Evolutionary conservation across 441 rosid species (phyloP).

Genomic region (Brassica hybrid): DNA sequence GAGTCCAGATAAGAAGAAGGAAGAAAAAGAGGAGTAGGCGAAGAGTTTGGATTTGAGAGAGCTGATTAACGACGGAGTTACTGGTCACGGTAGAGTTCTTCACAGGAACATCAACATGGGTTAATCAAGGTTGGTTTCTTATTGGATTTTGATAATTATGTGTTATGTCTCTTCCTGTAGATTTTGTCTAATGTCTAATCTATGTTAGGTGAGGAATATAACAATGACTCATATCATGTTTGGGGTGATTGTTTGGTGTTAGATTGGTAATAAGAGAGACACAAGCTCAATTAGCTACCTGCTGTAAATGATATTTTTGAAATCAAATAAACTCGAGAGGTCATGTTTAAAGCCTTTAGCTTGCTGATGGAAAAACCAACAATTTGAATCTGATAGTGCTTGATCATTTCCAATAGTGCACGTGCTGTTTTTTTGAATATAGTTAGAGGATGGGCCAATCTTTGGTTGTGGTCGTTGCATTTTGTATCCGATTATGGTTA

Average conservation of each 20-base stretch:
- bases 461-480: not conserved
- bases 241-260: not conserved
- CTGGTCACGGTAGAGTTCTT: too few relatives aligned
- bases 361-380: not conserved
- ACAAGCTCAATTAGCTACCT: not conserved
- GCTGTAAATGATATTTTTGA: too few relatives aligned
- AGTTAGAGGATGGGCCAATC: too few relatives aligned
- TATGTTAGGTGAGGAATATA: too few relatives aligned
- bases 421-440: not conserved
- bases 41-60: constrained; percentile 70
- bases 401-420: not conserved
- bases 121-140: constrained; percentile 56
- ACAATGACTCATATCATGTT: too few relatives aligned
- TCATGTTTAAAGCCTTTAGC: too few relatives aligned
- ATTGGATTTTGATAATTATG: constrained; percentile 7
- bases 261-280: constrained; percentile 16
- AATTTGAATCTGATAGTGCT: not conserved
- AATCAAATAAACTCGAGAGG: too few relatives aligned
- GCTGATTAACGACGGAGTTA: constrained; percentile 50
- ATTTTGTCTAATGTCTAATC: too few relatives aligned
- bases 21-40: constrained; percentile 42
- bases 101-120: constrained; percentile 44
- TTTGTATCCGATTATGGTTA: not conserved
- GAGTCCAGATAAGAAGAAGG: constrained; percentile 38
- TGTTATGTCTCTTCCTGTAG: too few relatives aligned